These are phyloP conservation scores for Cicer bijugum DNA, from an alignment of 306 rosid species.

Conservation along the genomic window DNA sequence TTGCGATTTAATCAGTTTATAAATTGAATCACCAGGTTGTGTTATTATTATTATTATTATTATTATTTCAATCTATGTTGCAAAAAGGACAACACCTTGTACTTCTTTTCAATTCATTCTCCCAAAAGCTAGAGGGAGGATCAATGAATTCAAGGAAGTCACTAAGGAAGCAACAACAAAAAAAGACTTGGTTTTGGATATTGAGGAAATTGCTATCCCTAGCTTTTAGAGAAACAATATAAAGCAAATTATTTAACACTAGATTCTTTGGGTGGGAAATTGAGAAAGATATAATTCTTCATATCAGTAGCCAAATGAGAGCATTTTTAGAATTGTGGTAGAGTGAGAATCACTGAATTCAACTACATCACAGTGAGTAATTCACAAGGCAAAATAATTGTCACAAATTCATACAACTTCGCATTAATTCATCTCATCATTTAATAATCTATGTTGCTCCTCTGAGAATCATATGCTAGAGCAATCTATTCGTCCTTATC, in stretches of 20 bases:
- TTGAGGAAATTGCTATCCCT: not conserved
- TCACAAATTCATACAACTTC: slow-evolving; percentile 57
- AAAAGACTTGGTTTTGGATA: not conserved
- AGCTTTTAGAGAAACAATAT: slow-evolving; percentile 12
- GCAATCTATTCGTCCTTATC: slow-evolving; percentile 51
- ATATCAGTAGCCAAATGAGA: slow-evolving; percentile 14
- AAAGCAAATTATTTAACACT: not conserved
- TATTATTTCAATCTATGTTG: slow-evolving; percentile 6
- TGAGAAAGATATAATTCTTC: slow-evolving; percentile 31
- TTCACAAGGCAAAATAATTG: slow-evolving; percentile 62
- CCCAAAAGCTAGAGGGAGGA: slow-evolving; percentile 25
- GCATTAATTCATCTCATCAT: slow-evolving; percentile 51
- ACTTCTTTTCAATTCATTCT: slow-evolving; percentile 15
- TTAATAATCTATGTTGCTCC: slow-evolving; percentile 52
- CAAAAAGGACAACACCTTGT: not conserved
- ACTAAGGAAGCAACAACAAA: not conserved
- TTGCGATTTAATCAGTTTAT: slow-evolving; percentile 31
- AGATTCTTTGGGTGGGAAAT: not conserved
- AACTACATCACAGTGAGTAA: slow-evolving; percentile 57
- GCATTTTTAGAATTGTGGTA: slow-evolving; percentile 2
- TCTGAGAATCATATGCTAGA: slow-evolving; percentile 48
- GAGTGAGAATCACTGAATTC: slow-evolving; percentile 48
- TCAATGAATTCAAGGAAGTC: slow-evolving; percentile 25
- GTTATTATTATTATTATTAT: slow-evolving; percentile 13
- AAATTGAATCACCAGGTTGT: slow-evolving; percentile 32